Base-by-base conservation (phyloP, 2,329 filamentous ascomycete genomes). In the Bretziella fagacearum region DNA sequence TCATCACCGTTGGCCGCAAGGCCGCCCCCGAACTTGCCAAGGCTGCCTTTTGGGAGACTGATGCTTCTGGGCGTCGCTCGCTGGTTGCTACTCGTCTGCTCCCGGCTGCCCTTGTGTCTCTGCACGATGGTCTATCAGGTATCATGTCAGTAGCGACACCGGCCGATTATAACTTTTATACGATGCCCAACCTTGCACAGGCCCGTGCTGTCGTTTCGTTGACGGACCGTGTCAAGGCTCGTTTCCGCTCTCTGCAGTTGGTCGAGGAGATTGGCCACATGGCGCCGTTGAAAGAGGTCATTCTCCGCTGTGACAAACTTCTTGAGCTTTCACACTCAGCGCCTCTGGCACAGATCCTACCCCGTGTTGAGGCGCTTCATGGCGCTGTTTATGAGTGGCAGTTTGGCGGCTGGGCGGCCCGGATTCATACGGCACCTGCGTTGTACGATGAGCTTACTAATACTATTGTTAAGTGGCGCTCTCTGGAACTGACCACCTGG, bases 401-500 rank as follows among this genome's bases (percentile, higher is more conserved):
- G 59, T 77, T 77, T 57, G 75, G 76, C 27, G 79, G 81, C 35
- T 87, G 94, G 62, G 87, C 89, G 2, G 93, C 84, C 64, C 77
- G 77, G 52, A 75, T 81, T 30, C 84, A 83, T 59, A 81, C 75
- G 7, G 82, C 80, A 1, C 69, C 72, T 1, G 60, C 69, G 7
- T 65, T 87, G 2, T 86, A 93, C 54, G 80, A 93, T 52, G 73
- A 77, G 37, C 64, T 96, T 10, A 94, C 87, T 0, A 74, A 77
- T 43, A 73, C 84, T 22, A 80, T 95, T 44, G 80, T 96, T 47
- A 75, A 73, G 57, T 98, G 93, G 93, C 75, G 91, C 52, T 79
- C 87, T 50, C 68, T 98, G 26, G 91, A 98, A 58, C 68, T 98
- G 22, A 81, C 83, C 0, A 95, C 89, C 0, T 98, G 91, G 91